phyloP scores from a whole-genome alignment of 176 grass and related monocot species.

The Guadua angustifolia region DNA sequence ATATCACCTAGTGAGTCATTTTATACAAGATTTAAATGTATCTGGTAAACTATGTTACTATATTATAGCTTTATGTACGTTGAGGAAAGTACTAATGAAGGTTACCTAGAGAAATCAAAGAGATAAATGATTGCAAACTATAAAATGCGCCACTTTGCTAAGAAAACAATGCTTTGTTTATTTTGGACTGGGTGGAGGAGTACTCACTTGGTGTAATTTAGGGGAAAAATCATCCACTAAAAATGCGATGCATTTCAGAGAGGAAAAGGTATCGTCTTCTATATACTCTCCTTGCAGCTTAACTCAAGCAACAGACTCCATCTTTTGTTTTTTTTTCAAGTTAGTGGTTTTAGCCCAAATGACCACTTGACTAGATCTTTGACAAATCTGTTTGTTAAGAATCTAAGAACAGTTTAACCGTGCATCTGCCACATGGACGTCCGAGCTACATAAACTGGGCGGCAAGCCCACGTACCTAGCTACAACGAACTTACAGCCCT shows the following conservation, averaged over 20 bases:
- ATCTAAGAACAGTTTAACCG: constrained; percentile 3
- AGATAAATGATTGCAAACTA: too few relatives aligned
- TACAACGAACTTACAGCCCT: constrained; percentile 32
- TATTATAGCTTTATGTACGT: too few relatives aligned
- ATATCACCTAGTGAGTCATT: too few relatives aligned
- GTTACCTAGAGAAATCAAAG: too few relatives aligned
- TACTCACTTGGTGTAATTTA: neutral
- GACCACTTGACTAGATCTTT: constrained; percentile 1
- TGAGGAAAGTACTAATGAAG: too few relatives aligned
- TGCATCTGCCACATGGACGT: constrained; percentile 26
- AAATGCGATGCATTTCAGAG: neutral
- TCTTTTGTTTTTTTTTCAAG: neutral
- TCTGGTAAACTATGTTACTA: too few relatives aligned
- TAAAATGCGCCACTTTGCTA: too few relatives aligned
- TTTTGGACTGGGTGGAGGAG: neutral
- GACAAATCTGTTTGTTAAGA: neutral
- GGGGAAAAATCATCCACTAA: neutral
- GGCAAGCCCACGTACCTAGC: neutral
- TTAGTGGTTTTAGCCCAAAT: neutral
- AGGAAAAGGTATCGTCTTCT: neutral
- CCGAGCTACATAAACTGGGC: neutral
- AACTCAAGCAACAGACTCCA: neutral
- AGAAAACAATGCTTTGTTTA: neutral
- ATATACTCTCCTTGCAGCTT: neutral
- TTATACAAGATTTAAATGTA: too few relatives aligned